Conservation (phyloP, 2,329 filamentous ascomycete species). For the Cadophora sp. region DNA sequence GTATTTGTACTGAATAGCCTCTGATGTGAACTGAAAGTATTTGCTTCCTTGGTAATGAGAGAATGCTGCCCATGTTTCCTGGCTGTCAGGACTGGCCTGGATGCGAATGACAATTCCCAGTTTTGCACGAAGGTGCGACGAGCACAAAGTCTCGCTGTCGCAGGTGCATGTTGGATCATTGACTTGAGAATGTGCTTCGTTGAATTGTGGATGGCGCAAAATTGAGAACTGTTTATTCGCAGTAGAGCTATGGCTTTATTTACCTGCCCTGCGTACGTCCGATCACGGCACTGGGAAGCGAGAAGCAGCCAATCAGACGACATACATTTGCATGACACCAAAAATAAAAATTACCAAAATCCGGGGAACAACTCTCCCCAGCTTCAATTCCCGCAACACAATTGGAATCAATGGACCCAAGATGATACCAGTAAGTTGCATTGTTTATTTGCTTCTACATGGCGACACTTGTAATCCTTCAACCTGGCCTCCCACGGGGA, state of each 20-base stretch:
- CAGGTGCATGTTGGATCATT: constrained; percentile 26
- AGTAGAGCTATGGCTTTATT: background rate
- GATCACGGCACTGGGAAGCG: background rate
- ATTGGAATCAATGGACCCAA: constrained; percentile 37
- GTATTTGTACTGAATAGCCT: background rate
- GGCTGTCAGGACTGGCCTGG: background rate
- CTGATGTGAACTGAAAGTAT: background rate
- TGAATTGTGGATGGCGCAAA: background rate
- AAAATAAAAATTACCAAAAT: constrained; percentile 30
- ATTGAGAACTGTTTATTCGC: background rate
- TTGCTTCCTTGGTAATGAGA: background rate
- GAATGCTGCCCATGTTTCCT: background rate
- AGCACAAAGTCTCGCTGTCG: constrained; percentile 22
- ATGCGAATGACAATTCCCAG: background rate
- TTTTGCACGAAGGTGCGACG: background rate
- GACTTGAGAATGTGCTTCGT: constrained; percentile 10
- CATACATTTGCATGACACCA: constrained; percentile 5
- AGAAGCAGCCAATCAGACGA: constrained; percentile 11
- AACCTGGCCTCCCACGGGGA: too few relatives aligned
- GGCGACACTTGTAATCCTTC: background rate
- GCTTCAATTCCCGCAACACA: constrained; percentile 5
- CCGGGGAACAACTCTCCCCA: constrained; percentile 16
- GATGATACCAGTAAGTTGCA: constrained; percentile 39
- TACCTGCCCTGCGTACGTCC: background rate
- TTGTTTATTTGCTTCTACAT: background rate